Base-by-base conservation (phyloP, 225 moss, liverwort and hornwort species). In the Physcomitrium patens region DNA sequence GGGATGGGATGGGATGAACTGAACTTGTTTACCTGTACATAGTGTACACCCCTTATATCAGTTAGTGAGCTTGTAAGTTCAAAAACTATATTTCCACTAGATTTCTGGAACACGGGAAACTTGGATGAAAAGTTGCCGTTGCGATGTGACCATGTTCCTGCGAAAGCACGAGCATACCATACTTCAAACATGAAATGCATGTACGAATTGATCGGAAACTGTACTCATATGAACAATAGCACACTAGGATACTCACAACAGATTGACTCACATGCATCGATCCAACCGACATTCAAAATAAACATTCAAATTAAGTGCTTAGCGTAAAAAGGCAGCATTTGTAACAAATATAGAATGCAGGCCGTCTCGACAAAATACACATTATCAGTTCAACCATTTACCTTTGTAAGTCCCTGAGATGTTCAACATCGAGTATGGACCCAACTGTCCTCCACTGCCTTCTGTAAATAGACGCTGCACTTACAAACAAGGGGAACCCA, bases 331-430 rank as follows among this genome's bases (percentile, higher is more conserved):
- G 23, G 66, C 16, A 45, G 42, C 17, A 51, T 50, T 13, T 37
- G 57, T 63, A 4, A 52, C 31, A 37, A 13, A 16, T 41, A 9
- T 18, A 17, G 41, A 44, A 17, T 66, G 11, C 61, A 27, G n/a
- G 14, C 49, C 12, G 57, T 31, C 26, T 64, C 22, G 22, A 42
- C 16, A 65, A 16, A 72, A 41, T 37, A 64, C 3, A 65, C 26
- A 64, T 23, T 22, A 1, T 51, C 59, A 14, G 31, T 37, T 37
- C 31, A 37, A 37, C 31, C 31, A 37, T 50, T 69, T 67, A 94
- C 96, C 96, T 85, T 96, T 94, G 87, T 94, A 96, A 4, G 96
- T 94, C 49, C 96, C 96, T 11, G 94, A 93, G 54, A 96, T 96
- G 76, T 96, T 96, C 79, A 94, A 74, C 96, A 96, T 91, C 8